Conservation (phyloP, 75 land plant species). For the Pinus albicaulis region DNA sequence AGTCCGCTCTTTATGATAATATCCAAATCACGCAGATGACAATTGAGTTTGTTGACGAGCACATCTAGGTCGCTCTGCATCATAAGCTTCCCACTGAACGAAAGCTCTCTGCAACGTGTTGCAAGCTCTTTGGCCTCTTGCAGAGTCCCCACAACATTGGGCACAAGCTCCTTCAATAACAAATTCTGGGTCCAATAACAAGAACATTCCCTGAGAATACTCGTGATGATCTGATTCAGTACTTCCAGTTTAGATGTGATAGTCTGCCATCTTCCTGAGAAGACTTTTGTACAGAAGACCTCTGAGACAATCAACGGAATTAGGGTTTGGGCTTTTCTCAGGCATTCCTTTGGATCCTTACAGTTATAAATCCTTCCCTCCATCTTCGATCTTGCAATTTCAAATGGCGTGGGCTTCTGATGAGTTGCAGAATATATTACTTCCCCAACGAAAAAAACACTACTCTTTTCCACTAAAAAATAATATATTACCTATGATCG, state of each 20-base stretch:
- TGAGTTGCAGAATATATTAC: no score
- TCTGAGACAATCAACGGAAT: slow-evolving; percentile 23
- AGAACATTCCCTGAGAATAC: slow-evolving; percentile 3
- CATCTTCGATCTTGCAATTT: not conserved
- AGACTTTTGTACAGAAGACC: slow-evolving; percentile 34
- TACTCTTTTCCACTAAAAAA: no score
- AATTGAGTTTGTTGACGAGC: slow-evolving; percentile 40
- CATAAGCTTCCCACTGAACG: slow-evolving; percentile 76
- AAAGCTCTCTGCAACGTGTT: slow-evolving; percentile 42
- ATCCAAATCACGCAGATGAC: slow-evolving; percentile 36
- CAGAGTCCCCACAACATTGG: slow-evolving; percentile 21
- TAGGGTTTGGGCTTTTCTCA: slow-evolving; percentile 4
- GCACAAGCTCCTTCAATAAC: slow-evolving; percentile 4
- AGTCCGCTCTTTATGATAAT: slow-evolving; percentile 38
- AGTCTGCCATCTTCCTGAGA: slow-evolving; percentile 42
- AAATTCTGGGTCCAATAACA: slow-evolving; percentile 4
- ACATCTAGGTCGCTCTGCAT: slow-evolving; percentile 79
- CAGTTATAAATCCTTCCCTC: not conserved
- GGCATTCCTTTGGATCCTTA: not conserved
- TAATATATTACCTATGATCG: no score
- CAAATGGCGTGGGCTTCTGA: no score
- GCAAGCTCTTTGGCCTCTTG: slow-evolving; percentile 42
- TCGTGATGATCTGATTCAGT: slow-evolving; percentile 18
- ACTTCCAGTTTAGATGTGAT: slow-evolving; percentile 42
- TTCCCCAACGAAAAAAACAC: no score